phyloP scores from a whole-genome alignment of 768 basidiomycete species.

The Strobilomyces dryophilus region DNA sequence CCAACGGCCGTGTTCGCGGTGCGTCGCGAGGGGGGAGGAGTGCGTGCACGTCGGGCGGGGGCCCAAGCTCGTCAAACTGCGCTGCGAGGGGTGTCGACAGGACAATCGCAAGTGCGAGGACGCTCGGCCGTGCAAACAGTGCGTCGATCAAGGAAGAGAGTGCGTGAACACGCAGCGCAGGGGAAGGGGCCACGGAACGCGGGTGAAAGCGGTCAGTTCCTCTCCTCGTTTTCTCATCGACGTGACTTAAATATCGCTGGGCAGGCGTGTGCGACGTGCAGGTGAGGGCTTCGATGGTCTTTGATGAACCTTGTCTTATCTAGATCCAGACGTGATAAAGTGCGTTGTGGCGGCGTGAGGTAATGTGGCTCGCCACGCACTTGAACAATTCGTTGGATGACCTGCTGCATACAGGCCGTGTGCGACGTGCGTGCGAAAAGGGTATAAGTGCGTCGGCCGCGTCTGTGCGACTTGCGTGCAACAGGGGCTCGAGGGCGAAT shows the following conservation, averaged over 20 bases:
- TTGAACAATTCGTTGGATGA: slow-evolving; percentile 3
- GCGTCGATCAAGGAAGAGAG: slow-evolving; percentile 41
- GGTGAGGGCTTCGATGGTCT: slow-evolving; percentile 33
- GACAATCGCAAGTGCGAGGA: slow-evolving; percentile 60
- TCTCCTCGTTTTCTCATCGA: background rate
- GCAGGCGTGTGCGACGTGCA: slow-evolving; percentile 60
- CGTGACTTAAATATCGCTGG: slow-evolving; percentile 6
- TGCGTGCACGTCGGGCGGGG: slow-evolving; percentile 55
- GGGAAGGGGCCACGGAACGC: slow-evolving; percentile 53
- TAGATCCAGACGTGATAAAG: slow-evolving; percentile 51
- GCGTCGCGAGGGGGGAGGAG: slow-evolving; percentile 48
- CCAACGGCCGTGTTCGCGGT: slow-evolving; percentile 58
- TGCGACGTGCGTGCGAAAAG: slow-evolving; percentile 45
- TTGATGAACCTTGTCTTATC: slow-evolving; percentile 11
- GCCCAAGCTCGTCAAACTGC: slow-evolving; percentile 54
- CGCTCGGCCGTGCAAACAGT: slow-evolving; percentile 50
- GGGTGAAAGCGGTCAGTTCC: slow-evolving; percentile 54
- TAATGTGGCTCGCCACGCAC: slow-evolving; percentile 22
- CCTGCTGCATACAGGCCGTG: slow-evolving; percentile 40
- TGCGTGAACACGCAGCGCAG: slow-evolving; percentile 50
- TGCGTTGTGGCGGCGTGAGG: slow-evolving; percentile 58
- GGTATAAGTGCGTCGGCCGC: slow-evolving; percentile 49
- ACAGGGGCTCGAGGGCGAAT: slow-evolving; percentile 43
- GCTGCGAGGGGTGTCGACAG: slow-evolving; percentile 55
- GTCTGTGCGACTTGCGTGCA: slow-evolving; percentile 42